Base-by-base conservation (phyloP, 148 eudicot genomes). In the Selenicereus undatus region DNA sequence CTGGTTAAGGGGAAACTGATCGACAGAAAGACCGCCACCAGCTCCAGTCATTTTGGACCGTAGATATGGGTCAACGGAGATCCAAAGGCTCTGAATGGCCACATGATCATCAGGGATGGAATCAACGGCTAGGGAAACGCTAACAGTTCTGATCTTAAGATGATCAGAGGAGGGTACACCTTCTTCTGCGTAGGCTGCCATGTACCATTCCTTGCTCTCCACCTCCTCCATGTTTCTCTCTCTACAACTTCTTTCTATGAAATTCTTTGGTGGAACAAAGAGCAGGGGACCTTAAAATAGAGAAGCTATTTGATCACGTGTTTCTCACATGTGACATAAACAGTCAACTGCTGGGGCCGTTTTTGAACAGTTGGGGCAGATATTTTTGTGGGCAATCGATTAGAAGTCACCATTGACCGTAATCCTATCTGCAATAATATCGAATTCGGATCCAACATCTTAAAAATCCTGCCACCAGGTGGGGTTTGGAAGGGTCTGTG, bases 121-220 rank as follows among this genome's bases (percentile, higher is more conserved):
- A 56, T 84, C 86, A 48, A 51, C 35, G 56, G 50, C 77, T n/a
- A 86, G 73, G 51, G 86, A 73, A 30, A 84, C 0, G 13, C 18
- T 81, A 1, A 54, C 65, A 0, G 79, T 86, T 20, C 88, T 83
- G 29, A 86, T 60, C 69, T 86, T 84, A 52, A 86, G 84, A 52
- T 86, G 86, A 79, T 86, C 88, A 6, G 84, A 75, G 7, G 86
- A 70, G 26, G 89, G 89, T 21, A 84, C 74, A 65, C 86, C 86
- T 22, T 82, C 85, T 21, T 80, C 79, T 48, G 79, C 85, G 7
- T 86, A 84, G 79, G 86, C 76, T 75, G 85, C 65, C 66, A 86
- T 64, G 77, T 64, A 81, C 85, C 86, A 86, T 45, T 86, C 89
- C 48, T 64, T 81, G 83, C 85, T 86, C 76, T 86, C 81, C 36